Percentiles rank a stretch among this genome's conserved stretches.
phyloP scores from a whole-genome alignment of 106 monocot species.

The Dendrobium officinale region DNA sequence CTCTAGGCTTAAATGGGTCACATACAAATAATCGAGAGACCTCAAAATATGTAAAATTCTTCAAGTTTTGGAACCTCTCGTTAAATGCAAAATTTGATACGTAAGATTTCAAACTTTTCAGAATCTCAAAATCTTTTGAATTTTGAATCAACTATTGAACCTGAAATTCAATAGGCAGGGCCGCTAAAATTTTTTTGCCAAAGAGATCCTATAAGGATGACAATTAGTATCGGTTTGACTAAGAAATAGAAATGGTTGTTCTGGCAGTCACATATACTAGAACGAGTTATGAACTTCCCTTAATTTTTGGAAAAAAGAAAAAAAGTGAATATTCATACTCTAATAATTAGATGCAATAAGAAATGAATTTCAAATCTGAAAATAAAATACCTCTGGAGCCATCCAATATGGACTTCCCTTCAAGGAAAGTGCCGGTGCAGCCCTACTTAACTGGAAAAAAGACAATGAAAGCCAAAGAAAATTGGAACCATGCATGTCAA shows the following conservation, averaged over 20 bases:
- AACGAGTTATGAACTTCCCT: background rate
- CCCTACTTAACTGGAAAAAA: conserved; percentile 54
- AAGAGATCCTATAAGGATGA: background rate
- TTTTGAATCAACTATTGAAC: no score
- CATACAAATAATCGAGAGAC: no score
- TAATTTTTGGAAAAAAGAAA: background rate
- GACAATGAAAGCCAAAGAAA: background rate
- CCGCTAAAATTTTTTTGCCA: background rate
- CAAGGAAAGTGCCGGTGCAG: conserved; percentile 50
- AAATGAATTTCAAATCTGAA: background rate
- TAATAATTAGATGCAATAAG: background rate
- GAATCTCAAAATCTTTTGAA: no score
- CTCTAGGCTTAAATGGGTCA: no score
- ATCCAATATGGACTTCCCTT: conserved; percentile 96
- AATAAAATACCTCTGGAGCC: conserved; percentile 82
- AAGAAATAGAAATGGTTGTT: background rate
- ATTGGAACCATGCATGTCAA: background rate
- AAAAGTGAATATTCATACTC: background rate
- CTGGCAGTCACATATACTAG: background rate
- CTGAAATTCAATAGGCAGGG: no score
- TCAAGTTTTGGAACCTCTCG: no score
- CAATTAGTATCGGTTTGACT: background rate
- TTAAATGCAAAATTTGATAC: no score
- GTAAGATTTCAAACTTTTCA: no score
- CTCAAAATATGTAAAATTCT: no score